Percentiles rank a stretch among this genome's conserved stretches.
phyloP scores from a whole-genome alignment of 1,139 yeast genomes.

The Geotrichum reessii region DNA sequence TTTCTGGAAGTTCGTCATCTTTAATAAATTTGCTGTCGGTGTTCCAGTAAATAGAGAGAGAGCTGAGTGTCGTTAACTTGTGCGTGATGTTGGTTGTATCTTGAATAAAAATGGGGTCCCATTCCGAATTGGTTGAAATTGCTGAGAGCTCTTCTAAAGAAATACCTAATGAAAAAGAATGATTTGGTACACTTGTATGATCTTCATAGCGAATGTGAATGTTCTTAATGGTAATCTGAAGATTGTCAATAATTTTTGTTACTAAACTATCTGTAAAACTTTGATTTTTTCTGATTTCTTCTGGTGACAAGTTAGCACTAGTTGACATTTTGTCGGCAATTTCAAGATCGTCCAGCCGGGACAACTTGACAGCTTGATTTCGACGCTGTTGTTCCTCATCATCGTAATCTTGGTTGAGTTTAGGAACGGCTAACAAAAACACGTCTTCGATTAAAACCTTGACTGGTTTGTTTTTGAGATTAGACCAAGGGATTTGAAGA shows the following conservation, averaged over 20 bases:
- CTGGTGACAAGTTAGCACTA: constrained; percentile 31
- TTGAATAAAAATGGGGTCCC: constrained; percentile 83
- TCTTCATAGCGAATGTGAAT: constrained; percentile 94
- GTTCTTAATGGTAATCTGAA: constrained; percentile 87
- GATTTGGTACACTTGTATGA: constrained; percentile 39
- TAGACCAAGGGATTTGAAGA: constrained; percentile 95
- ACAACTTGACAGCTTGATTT: constrained; percentile 59
- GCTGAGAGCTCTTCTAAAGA: constrained; percentile 86
- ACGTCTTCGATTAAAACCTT: constrained; percentile 85
- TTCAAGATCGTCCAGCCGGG: constrained; percentile 66
- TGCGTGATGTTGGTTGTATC: constrained; percentile 63
- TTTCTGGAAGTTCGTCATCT: constrained; percentile 23
- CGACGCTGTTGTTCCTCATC: constrained; percentile 62
- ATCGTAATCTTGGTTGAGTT: constrained; percentile 47
- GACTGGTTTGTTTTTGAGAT: constrained; percentile 87
- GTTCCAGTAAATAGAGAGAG: constrained; percentile 80
- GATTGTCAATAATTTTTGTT: constrained; percentile 85
- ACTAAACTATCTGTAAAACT: constrained; percentile 81
- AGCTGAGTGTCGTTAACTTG: constrained; percentile 69
- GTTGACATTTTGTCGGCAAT: constrained; percentile 28
- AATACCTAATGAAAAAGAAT: constrained; percentile 77
- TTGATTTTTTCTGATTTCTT: constrained; percentile 56
- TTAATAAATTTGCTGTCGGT: constrained; percentile 50
- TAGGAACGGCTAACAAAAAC: constrained; percentile 75
- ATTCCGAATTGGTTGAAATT: constrained; percentile 74